These are phyloP conservation scores for Takashimella tepidaria DNA, from an alignment of 1,284 basidiomycete species.

Conservation along the genomic window DNA sequence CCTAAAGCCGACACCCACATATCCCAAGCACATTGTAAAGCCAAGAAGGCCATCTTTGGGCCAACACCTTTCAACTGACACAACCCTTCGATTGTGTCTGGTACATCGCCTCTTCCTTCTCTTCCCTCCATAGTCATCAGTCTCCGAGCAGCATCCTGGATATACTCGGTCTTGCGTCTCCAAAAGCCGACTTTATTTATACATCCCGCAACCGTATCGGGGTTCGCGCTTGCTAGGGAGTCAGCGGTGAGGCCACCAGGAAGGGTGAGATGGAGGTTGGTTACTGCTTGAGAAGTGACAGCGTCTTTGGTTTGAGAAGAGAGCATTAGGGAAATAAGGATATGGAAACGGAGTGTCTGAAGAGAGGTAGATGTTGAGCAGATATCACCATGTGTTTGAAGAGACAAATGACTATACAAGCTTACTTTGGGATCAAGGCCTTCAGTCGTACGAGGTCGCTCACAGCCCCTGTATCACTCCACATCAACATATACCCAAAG, in stretches of 20 bases:
- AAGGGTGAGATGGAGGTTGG: slow-evolving; percentile 65
- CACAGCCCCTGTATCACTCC: slow-evolving; percentile 28
- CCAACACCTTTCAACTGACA: slow-evolving; percentile 81
- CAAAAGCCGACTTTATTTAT: slow-evolving; percentile 92
- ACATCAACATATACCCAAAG: too few relatives aligned
- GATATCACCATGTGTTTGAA: too few relatives aligned
- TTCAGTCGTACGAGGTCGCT: slow-evolving; percentile 26
- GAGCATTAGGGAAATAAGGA: slow-evolving; percentile 88
- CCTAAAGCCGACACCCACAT: slow-evolving; percentile 55
- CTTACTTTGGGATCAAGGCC: slow-evolving; percentile 64
- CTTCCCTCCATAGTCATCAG: slow-evolving; percentile 54
- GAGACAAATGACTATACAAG: neutral
- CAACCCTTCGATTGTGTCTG: slow-evolving; percentile 77
- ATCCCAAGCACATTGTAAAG: slow-evolving; percentile 79
- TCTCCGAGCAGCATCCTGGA: slow-evolving; percentile 68
- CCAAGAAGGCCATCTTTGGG: slow-evolving; percentile 86
- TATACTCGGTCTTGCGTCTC: slow-evolving; percentile 70
- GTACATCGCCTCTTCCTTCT: slow-evolving; percentile 58
- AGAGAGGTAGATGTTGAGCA: neutral
- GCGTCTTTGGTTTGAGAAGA: slow-evolving; percentile 91
- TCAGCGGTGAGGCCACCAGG: slow-evolving; percentile 72
- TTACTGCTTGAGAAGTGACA: slow-evolving; percentile 77
- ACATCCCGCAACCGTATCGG: slow-evolving; percentile 60
- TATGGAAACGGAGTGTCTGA: slow-evolving; percentile 73
- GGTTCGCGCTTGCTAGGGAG: slow-evolving; percentile 63